Conservation (phyloP, 192 early-diverging fungal genomes). For the Haplosporangium gracile region DNA sequence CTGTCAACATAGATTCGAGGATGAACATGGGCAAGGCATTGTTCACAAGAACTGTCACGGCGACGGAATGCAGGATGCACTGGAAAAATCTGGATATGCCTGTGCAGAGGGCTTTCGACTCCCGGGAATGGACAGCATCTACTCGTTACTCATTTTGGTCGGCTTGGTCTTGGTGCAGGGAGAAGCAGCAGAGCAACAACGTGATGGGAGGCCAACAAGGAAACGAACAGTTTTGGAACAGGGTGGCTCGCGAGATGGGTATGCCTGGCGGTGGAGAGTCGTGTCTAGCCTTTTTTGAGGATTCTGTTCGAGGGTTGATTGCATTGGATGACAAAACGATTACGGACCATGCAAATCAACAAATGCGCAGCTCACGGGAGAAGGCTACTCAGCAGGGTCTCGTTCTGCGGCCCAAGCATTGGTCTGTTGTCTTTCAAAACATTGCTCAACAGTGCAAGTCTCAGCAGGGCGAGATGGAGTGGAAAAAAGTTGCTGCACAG, state of each 20-base stretch:
- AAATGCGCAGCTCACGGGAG: neutral
- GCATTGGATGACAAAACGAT: neutral
- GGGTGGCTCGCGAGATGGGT: neutral
- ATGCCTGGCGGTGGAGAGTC: neutral
- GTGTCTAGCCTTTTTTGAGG: neutral
- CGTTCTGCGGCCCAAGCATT: neutral
- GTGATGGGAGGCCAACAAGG: neutral
- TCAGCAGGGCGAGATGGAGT: neutral
- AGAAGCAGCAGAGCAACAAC: neutral
- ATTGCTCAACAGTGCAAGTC: neutral
- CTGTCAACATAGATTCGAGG: too few relatives aligned
- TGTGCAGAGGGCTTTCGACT: neutral
- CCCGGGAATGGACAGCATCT: neutral
- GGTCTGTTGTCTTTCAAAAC: neutral
- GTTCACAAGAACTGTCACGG: neutral
- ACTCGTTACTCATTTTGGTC: neutral
- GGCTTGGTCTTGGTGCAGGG: neutral
- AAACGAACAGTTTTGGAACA: neutral
- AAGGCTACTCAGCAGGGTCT: neutral
- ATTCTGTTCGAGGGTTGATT: neutral
- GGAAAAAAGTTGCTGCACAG: neutral
- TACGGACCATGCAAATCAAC: neutral
- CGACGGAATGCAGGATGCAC: neutral
- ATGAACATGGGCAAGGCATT: too few relatives aligned
- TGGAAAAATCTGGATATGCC: conserved; percentile 2